Base-by-base conservation (phyloP, 192 early-diverging fungal species). In the Podila verticillata region DNA sequence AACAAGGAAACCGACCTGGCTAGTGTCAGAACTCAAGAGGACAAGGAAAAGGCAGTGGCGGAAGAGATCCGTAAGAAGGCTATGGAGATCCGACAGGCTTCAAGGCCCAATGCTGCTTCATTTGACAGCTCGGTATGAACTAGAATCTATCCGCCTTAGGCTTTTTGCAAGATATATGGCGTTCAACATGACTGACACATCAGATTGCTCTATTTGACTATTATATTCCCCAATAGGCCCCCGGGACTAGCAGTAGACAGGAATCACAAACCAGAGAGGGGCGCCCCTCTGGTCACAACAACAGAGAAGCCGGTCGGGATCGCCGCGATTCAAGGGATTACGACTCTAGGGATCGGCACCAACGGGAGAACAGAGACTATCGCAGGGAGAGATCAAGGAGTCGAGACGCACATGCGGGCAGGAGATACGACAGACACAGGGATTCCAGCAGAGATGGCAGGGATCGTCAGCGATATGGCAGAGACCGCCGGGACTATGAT, bases 31-130 rank as follows among this genome's bases (percentile, higher is more conserved):
- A 75, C 81, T 34, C 83, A 83, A 61, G 81, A 86, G 36, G 83
- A 80, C 26, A 82, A 84, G 56, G 83, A 83, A 12, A 74, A 74
- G 30, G 79, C 68, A 22, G 68, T 68, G 31, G 62, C 72, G 17
- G 61, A 69, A n/a, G 82, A 85, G n/a, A 69, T 84, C 60, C 79
- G 82, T 29, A 66, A 77, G 47, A 75, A 80, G 10, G 81, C 74
- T 13, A 63, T 36, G 56, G 68, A 28, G 12, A 70, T 82, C 36
- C 59, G 49, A 34, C 57, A 72, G 36, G 63, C 64, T 13, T 54
- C 48, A n/a, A 58, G 67, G 32, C 78, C 74, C 31, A 72, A 61
- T 10, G 69, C 71, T 34, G 62, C 56, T 31, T 66, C 59, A 59
- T 36, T 73, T 26, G 63, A 48, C 44, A 68, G 56, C 19, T 34